Evolutionary conservation across 371 early-diverging fungal species (phyloP).

Genomic region (Mortierella sp.): DNA sequence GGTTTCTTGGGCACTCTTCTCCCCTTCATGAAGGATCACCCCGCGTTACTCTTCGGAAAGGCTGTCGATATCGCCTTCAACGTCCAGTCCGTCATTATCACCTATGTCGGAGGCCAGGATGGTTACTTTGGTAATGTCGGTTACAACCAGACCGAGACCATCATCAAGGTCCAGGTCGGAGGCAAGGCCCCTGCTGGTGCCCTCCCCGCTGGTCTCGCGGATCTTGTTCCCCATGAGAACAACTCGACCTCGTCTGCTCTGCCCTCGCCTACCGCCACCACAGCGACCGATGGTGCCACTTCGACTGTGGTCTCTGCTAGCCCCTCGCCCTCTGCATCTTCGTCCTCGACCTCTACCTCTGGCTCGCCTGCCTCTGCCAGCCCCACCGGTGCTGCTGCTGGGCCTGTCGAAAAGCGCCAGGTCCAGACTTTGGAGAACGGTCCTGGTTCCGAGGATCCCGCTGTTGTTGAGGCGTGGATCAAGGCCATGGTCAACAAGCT

Average conservation of each 20-base stretch:
- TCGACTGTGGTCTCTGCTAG: slow-evolving; percentile 1
- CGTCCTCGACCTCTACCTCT: neutral
- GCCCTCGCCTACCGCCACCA: slow-evolving; percentile 3
- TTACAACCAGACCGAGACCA: slow-evolving; percentile 24
- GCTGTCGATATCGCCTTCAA: slow-evolving; percentile 33
- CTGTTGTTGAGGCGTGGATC: slow-evolving; percentile 37
- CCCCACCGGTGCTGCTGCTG: neutral
- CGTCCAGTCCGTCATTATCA: slow-evolving; percentile 44
- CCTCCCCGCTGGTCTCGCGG: slow-evolving; percentile 15
- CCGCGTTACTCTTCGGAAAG: slow-evolving; percentile 11
- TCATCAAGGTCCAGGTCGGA: slow-evolving; percentile 26
- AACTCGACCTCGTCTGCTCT: neutral
- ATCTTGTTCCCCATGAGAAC: neutral
- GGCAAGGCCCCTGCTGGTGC: slow-evolving; percentile 24
- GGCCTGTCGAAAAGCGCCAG: slow-evolving; percentile 33
- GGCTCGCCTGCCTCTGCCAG: neutral
- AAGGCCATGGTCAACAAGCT: slow-evolving; percentile 42
- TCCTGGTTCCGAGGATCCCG: slow-evolving; percentile 19
- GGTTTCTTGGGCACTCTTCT: slow-evolving; percentile 30
- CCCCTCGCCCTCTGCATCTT: neutral
- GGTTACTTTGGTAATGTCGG: slow-evolving; percentile 27
- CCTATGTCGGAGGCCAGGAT: slow-evolving; percentile 23
- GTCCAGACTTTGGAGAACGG: slow-evolving; percentile 4
- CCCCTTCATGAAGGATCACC: slow-evolving; percentile 19
- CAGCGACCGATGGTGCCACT: neutral